Base-by-base conservation (phyloP, 306 rosid species). In the Hippophae tibetana region DNA sequence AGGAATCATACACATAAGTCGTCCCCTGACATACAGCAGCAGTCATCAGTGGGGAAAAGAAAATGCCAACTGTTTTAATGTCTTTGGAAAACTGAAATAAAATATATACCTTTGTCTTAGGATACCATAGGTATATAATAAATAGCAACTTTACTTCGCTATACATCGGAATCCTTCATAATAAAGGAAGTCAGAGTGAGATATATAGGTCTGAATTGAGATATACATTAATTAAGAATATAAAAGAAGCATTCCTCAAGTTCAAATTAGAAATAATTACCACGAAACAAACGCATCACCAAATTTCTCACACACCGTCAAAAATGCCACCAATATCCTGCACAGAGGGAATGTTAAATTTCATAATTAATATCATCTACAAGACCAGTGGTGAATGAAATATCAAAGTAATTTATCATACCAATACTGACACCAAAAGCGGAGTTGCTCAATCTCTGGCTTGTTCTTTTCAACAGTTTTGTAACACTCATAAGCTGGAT, bases 351-450 rank as follows among this genome's bases (percentile, higher is more conserved):
- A 46, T 55, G 66, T 43, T 13, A 41, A 12, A n/a, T 47, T 38
- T 52, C 27, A 43, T 9, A 8, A 52, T 14, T 5, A 38, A 45
- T 12, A 51, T 38, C 44, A 47, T 54, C 43, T 38, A 52, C 13
- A 31, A 48, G 9, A 10, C 3, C 52, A 38, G 10, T 43, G 25
- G 44, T 43, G 9, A 64, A 50, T 9, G 49, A n/a, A 42, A 72
- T 66, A 52, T 5, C 41, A 60, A 57, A 13, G 7, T 26, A 18
- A 46, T 6, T 48, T 41, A 50, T 52, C 47, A 62, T 82, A 85
- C 97, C 97, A 90, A 58, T 90, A 90, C 69, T 90, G 90, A 79
- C 97, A 90, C 97, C 95, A 90, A 67, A 84, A 90, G 68, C 77
- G 89, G 64, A 90, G 95, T 25, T 82, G 84, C 59, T 87, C 89